Evolutionary conservation across 1,284 basidiomycete species (phyloP), one percentile per base, ranked within the genome.

Genomic region (Uromyces viciae-fabae): DNA sequence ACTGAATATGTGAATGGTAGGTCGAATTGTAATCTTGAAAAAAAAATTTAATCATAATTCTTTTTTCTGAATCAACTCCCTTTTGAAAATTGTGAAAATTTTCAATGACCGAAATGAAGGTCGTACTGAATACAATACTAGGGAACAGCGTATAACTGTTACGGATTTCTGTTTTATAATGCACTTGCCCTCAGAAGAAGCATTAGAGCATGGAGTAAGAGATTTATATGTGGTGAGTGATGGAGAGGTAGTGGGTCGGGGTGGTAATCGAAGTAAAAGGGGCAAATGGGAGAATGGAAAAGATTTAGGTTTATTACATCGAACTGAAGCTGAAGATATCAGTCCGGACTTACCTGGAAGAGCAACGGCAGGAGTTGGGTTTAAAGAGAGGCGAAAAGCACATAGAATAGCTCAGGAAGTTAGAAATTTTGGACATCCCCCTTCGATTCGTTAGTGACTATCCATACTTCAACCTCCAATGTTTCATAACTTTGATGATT

Each of bases 101-200:
- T 22, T 75, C 73, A n/a, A 43, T 4, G 38, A 64, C 17, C 33
- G 22, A n/a, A n/a, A 60, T 60, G 14, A 11, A 77, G 75, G 75
- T 25, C 75, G 75, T 14, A 68, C 75, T 25, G 75, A 68, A 43
- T 77, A 77, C 22, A 42, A 52, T 22, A 77, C 75, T 17, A 38
- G 75, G 14, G 75, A 77, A 31, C 62, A 62, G 4, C 75, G 75
- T 14, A 42, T 68, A 22, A 77, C 62, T 9, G 64, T 77, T 0
- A 77, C 75, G 3, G 75, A 77, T 56, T 68, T 77, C 49, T 69
- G 31, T 25, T 77, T 77, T 33, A 77, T 31, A 25, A 68, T 77
- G 19, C 75, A 66, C 25, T 33, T 36, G n/a, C 31, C 49, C 19
- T 68, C 75, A 9, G 62, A 77, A 31, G 19, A 38, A n/a, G 64